phyloP scores from a whole-genome alignment of 2,329 filamentous ascomycete genomes.

The Sporothrix phasma region DNA sequence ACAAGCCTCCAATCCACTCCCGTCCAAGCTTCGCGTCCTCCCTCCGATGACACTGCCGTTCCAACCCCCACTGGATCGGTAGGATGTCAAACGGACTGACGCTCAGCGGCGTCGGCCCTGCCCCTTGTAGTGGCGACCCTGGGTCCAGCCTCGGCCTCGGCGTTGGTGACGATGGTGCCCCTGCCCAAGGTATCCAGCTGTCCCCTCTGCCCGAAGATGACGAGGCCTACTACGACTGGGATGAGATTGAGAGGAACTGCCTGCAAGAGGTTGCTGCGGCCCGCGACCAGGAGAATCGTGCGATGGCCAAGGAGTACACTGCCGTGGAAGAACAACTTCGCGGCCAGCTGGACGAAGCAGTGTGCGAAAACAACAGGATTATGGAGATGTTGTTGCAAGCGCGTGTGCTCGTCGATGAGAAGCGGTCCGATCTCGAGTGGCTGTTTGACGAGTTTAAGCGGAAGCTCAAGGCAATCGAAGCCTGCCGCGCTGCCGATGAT shows the following conservation, averaged over 20 bases:
- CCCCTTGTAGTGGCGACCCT: not conserved
- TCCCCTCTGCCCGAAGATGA: not conserved
- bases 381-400: slow-evolving; percentile 31
- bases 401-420: slow-evolving; percentile 15
- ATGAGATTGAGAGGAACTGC: slow-evolving; percentile 30
- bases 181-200: not conserved
- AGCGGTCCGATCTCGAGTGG: slow-evolving; percentile 14
- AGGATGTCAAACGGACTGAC: slow-evolving; percentile 3
- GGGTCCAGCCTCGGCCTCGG: too few species aligned
- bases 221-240: slow-evolving; percentile 23
- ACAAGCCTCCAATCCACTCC: not conserved
- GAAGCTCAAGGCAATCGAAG: not conserved
- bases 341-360: slow-evolving; percentile 27
- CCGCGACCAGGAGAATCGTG: slow-evolving; percentile 23
- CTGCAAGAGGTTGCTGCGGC: slow-evolving; percentile 18
- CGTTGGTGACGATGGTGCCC: too few species aligned
- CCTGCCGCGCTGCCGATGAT: slow-evolving; percentile 11
- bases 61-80: not conserved
- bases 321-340: slow-evolving; percentile 24
- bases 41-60: not conserved
- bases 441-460: slow-evolving; percentile 16
- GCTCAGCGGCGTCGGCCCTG: not conserved
- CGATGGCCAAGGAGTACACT: slow-evolving; percentile 27
- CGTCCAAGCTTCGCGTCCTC: not conserved
- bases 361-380: slow-evolving; percentile 29